Percentiles rank a stretch among this genome's conserved stretches.
Conservation (phyloP, 2,329 filamentous ascomycete species). For the Rutstroemia sp. region DNA sequence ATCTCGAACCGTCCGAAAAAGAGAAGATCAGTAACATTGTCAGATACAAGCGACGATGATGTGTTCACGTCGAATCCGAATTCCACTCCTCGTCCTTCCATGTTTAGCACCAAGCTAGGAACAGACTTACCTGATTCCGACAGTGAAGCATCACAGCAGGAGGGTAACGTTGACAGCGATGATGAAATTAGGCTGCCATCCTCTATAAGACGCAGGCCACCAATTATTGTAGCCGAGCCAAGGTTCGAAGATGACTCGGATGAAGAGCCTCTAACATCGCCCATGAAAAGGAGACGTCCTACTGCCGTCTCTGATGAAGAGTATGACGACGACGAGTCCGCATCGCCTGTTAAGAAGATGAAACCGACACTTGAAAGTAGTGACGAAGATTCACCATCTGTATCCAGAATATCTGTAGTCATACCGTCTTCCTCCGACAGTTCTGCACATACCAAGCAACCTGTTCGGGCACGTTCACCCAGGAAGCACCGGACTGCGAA, state of each 20-base stretch:
- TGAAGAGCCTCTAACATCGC: conserved; percentile 14
- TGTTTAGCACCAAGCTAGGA: conserved; percentile 1
- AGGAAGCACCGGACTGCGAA: conserved; percentile 31
- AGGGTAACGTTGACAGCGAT: conserved; percentile 10
- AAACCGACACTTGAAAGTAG: not conserved
- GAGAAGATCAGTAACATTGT: conserved; percentile 3
- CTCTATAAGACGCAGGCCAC: conserved; percentile 12
- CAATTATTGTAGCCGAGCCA: not conserved
- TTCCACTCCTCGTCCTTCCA: not conserved
- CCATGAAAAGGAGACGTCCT: conserved; percentile 12
- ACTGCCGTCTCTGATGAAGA: conserved; percentile 1
- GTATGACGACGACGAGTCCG: not conserved
- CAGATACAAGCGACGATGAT: conserved; percentile 12
- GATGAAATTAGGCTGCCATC: conserved; percentile 16
- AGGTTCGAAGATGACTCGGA: conserved; percentile 10
- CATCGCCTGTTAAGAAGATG: conserved; percentile 1
- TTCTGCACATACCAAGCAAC: not conserved
- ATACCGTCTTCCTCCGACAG: conserved; percentile 16
- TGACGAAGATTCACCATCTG: not conserved
- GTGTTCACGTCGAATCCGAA: conserved; percentile 1
- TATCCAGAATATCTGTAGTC: conserved; percentile 4
- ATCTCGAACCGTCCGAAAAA: not conserved
- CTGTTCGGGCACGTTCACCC: conserved; percentile 7
- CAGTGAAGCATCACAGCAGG: not conserved
- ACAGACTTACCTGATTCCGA: not conserved